phyloP scores from a whole-genome alignment of 73 alveolate species.

The Breviolum minutum region DNA sequence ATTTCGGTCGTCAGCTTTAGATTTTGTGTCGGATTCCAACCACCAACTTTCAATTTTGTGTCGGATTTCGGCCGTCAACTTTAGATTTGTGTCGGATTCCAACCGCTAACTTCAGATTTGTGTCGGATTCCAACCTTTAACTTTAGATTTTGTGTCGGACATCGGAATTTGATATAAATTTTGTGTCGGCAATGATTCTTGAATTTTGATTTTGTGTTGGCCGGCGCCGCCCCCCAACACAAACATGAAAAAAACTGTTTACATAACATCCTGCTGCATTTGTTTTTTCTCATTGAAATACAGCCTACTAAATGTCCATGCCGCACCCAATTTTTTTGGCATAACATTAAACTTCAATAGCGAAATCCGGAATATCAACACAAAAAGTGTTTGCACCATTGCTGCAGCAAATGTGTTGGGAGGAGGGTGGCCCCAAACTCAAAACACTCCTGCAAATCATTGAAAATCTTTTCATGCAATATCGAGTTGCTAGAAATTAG shows the following conservation, averaged over 20 bases:
- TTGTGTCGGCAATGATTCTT: no score
- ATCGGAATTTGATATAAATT: not conserved
- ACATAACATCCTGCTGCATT: not conserved
- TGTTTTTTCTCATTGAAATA: not conserved
- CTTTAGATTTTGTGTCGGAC: no score
- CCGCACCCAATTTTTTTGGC: no score
- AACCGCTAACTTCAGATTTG: not conserved
- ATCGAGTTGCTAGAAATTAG: not conserved
- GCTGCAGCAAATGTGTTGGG: no score
- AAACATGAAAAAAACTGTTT: not conserved
- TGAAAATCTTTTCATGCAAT: not conserved
- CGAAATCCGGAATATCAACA: no score
- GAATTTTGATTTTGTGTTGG: no score
- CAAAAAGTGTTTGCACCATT: no score
- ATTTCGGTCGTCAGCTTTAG: not conserved
- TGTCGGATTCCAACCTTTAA: not conserved
- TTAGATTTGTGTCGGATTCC: no score
- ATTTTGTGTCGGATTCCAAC: not conserved
- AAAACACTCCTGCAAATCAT: not conserved
- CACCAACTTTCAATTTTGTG: not conserved
- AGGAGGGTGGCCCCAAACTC: no score
- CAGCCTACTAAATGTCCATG: not conserved
- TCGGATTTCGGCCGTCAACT: not conserved
- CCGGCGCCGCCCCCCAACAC: not conserved
- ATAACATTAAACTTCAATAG: no score